phyloP scores from a whole-genome alignment of 805 yeast genomes.

The Yamadazyma takamatsuzukensis region DNA sequence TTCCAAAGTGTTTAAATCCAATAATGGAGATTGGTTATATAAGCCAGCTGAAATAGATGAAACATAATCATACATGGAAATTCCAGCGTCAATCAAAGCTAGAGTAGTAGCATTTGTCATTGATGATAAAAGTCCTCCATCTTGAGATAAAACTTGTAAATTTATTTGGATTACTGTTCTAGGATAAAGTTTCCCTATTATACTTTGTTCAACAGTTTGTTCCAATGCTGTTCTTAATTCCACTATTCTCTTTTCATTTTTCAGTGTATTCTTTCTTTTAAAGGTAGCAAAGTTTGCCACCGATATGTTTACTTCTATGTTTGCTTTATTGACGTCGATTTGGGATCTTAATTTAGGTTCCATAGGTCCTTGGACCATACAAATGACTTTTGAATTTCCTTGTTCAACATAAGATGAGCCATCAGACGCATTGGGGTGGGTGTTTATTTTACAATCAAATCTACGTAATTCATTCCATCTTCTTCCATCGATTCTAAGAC shows the following conservation, averaged over 20 bases:
- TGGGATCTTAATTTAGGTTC: constrained; percentile 67
- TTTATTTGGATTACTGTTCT: constrained; percentile 75
- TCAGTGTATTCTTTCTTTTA: constrained; percentile 66
- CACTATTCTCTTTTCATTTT: constrained; percentile 65
- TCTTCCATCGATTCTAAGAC: constrained; percentile 88
- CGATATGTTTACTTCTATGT: constrained; percentile 59
- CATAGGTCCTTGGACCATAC: constrained; percentile 85
- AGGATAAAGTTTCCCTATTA: constrained; percentile 72
- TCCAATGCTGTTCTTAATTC: constrained; percentile 66
- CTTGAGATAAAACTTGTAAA: constrained; percentile 78
- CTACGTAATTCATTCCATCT: constrained; percentile 90
- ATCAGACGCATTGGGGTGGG: constrained; percentile 84
- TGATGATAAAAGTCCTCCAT: constrained; percentile 81
- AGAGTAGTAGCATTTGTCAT: constrained; percentile 83
- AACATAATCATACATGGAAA: constrained; percentile 88
- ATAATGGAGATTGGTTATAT: constrained; percentile 67
- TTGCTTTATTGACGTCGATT: constrained; percentile 48
- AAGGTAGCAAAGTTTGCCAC: constrained; percentile 79
- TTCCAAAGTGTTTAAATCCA: constrained; percentile 81
- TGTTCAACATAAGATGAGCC: constrained; percentile 92
- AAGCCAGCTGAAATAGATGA: constrained; percentile 78
- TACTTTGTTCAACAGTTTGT: constrained; percentile 69
- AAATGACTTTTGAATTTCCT: constrained; percentile 85
- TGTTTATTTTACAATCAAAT: constrained; percentile 75
- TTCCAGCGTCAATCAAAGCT: constrained; percentile 92